phyloP scores from a whole-genome alignment of 75 land plant species.

The Ceratopteris richardii region DNA sequence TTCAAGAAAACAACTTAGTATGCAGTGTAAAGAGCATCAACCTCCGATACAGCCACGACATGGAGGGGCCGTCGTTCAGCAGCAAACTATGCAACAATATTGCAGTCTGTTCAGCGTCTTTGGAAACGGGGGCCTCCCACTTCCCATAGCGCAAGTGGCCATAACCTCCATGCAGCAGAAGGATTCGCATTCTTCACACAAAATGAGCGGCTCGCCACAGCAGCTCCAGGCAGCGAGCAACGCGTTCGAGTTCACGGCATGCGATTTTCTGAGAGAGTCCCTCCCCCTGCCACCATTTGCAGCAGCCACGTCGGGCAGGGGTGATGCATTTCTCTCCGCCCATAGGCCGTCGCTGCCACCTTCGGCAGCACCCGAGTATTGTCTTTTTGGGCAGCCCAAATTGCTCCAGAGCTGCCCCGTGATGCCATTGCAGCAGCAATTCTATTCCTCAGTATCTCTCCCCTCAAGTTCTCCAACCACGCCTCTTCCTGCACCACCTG shows the following conservation, averaged over 20 bases:
- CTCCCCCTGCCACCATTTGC: conserved; percentile 7
- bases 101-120: conserved; percentile 31
- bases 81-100: conserved; percentile 6
- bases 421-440: no score
- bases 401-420: no score
- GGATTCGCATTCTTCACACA: conserved; percentile 2
- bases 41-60: conserved; percentile 3
- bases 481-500: no score
- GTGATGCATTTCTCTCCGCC: conserved; percentile 1
- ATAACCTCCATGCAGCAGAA: conserved; percentile 9
- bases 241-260: conserved; percentile 23
- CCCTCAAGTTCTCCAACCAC: no score
- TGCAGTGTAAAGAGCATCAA: background rate
- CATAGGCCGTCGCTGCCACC: background rate
- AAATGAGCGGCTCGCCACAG: background rate
- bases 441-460: no score
- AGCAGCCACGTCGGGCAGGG: no score
- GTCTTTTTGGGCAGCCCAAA: conserved; percentile 10
- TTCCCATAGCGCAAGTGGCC: conserved; percentile 17
- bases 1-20: no score
- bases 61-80: background rate
- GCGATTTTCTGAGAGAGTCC: conserved; percentile 25
- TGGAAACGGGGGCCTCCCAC: conserved; percentile 27
- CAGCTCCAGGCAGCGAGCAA: conserved; percentile 3
- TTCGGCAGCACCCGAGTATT: conserved; percentile 13